Conservation (phyloP, 495 filamentous ascomycete genomes). For the Neurospora discreta region DNA sequence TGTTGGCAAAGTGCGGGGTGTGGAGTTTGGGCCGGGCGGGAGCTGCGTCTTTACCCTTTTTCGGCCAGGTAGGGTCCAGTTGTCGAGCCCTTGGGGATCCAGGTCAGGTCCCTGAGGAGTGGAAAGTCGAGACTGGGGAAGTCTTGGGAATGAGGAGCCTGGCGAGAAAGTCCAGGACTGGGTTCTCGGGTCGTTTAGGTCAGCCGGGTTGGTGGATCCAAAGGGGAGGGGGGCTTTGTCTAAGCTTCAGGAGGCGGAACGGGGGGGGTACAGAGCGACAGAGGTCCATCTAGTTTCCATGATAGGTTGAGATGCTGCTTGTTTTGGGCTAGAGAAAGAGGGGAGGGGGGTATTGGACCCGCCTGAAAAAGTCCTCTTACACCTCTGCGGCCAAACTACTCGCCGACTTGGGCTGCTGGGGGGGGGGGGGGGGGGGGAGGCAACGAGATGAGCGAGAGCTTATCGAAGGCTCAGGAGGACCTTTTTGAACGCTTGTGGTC, state of each 20-base stretch:
- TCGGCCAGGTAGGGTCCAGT: neutral
- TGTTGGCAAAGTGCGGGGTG: neutral
- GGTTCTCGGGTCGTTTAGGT: neutral
- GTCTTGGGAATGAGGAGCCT: neutral
- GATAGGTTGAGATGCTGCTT: neutral
- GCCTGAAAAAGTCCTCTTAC: neutral
- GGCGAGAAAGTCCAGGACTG: neutral
- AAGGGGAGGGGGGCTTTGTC: neutral
- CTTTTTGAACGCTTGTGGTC: neutral
- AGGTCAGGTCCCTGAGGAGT: neutral
- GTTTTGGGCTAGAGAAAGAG: neutral
- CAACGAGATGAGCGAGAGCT: neutral
- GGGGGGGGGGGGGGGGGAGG: neutral
- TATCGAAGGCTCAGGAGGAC: neutral
- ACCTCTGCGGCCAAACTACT: neutral
- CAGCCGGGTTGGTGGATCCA: neutral
- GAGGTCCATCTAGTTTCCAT: neutral
- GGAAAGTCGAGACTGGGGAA: neutral
- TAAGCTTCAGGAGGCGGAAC: neutral
- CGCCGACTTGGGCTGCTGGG: neutral
- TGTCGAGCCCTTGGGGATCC: neutral
- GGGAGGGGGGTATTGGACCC: neutral
- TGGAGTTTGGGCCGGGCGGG: neutral
- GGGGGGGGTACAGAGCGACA: neutral
- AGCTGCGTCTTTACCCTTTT: neutral